phyloP scores from a whole-genome alignment of 768 basidiomycete genomes.

The Kwoniella sp. region DNA sequence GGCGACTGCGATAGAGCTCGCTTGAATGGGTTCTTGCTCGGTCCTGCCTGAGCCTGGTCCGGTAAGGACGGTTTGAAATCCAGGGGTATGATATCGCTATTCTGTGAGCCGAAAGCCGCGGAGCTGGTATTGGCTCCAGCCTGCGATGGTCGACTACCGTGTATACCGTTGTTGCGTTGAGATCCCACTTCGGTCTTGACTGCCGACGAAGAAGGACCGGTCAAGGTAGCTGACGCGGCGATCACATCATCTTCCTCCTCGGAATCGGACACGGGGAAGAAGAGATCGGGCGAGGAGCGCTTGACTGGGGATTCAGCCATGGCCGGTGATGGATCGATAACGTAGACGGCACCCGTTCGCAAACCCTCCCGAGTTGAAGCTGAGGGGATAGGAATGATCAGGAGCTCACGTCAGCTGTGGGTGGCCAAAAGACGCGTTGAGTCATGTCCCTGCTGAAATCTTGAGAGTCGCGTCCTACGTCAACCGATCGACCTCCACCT shows the following conservation, averaged over 20 bases:
- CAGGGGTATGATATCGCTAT: slow-evolving; percentile 27
- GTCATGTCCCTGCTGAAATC: background rate
- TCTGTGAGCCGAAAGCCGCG: slow-evolving; percentile 9
- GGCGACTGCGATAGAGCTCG: slow-evolving; percentile 14
- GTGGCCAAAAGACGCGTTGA: slow-evolving; percentile 7
- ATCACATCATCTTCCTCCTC: slow-evolving; percentile 31
- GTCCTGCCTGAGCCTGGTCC: slow-evolving; percentile 17
- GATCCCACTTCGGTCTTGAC: background rate
- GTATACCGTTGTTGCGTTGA: background rate
- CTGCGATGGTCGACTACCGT: background rate
- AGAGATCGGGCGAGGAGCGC: slow-evolving; percentile 39
- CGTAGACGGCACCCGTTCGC: no score
- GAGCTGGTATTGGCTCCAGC: background rate
- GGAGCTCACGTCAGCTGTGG: no score
- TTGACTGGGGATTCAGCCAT: background rate
- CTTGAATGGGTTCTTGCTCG: slow-evolving; percentile 17
- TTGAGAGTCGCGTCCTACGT: slow-evolving; percentile 12
- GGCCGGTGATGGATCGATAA: background rate
- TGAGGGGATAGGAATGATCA: no score
- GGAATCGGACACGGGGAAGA: slow-evolving; percentile 39
- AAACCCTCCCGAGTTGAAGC: no score
- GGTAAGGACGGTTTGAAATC: slow-evolving; percentile 5
- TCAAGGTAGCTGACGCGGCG: background rate
- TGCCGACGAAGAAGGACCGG: slow-evolving; percentile 15
- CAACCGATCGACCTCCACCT: slow-evolving; percentile 2